Conservation (phyloP, 257 asterid species). For the Linaria vulgaris region DNA sequence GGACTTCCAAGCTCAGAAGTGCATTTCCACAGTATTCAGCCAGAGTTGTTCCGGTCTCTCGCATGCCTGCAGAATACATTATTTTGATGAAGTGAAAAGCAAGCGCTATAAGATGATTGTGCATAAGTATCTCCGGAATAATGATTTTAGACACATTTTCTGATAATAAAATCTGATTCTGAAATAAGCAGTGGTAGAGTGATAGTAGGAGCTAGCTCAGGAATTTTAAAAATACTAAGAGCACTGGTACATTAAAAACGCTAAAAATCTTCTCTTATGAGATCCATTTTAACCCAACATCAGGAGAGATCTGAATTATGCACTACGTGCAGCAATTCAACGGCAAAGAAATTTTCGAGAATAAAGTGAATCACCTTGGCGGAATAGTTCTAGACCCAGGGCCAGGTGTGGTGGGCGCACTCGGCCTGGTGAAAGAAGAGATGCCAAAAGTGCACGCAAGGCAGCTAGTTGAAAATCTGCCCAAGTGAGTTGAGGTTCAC, state of each 20-base stretch:
- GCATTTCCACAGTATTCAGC: slow-evolving; percentile 65
- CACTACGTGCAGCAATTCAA: slow-evolving; percentile 3
- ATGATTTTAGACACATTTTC: slow-evolving; percentile 10
- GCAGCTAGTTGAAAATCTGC: slow-evolving; percentile 70
- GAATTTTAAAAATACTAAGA: neutral
- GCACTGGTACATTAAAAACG: neutral
- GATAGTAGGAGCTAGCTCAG: neutral
- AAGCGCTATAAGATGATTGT: neutral
- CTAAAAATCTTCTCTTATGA: neutral
- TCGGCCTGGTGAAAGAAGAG: slow-evolving; percentile 78
- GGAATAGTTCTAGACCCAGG: slow-evolving; percentile 62
- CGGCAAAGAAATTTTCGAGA: slow-evolving; percentile 7
- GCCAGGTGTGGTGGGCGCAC: slow-evolving; percentile 68
- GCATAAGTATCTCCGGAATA: neutral
- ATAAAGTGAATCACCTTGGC: slow-evolving; percentile 48
- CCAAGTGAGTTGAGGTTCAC: slow-evolving; percentile 40
- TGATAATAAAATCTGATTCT: no score
- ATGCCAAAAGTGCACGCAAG: slow-evolving; percentile 82
- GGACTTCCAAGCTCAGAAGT: slow-evolving; percentile 66
- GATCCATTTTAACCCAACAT: neutral
- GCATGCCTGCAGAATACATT: slow-evolving; percentile 48
- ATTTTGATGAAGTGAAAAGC: slow-evolving; percentile 14
- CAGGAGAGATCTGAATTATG: neutral
- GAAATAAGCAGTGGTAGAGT: no score
- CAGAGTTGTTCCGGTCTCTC: slow-evolving; percentile 54